A percentile compares a stretch with the other conserved stretches of the same genome.
These are phyloP conservation scores for Botrytis byssoidea DNA, from an alignment of 2,329 filamentous ascomycete genomes.

Conservation along the genomic window DNA sequence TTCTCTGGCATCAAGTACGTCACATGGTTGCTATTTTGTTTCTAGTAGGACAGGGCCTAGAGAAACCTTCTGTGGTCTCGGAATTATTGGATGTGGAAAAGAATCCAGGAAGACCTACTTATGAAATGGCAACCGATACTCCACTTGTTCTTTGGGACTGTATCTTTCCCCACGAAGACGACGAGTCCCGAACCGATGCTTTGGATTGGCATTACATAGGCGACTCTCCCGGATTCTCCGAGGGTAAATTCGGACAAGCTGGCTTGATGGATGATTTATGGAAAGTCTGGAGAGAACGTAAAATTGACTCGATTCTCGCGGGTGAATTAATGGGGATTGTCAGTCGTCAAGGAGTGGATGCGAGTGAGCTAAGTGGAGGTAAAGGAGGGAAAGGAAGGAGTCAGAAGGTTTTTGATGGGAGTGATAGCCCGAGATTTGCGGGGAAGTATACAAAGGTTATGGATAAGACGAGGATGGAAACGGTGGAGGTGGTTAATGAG, in stretches of 20 bases:
- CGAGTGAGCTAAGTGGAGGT: constrained; percentile 36
- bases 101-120: constrained; percentile 76
- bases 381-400: constrained; percentile 38
- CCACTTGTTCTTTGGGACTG: constrained; percentile 97
- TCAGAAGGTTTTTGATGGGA: constrained; percentile 54
- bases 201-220: constrained; percentile 79
- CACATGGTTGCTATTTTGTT: constrained; percentile 95
- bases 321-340: constrained; percentile 68
- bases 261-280: constrained; percentile 75
- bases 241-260: constrained; percentile 61
- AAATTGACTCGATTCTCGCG: constrained; percentile 87
- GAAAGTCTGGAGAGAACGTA: constrained; percentile 77
- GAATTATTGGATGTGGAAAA: constrained; percentile 70
- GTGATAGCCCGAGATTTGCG: constrained; percentile 48
- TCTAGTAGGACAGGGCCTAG: constrained; percentile 83
- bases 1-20: constrained; percentile 97
- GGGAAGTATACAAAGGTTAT: constrained; percentile 58
- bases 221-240: constrained; percentile 56
- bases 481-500: constrained; percentile 57
- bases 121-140: constrained; percentile 86
- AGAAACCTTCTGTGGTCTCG: constrained; percentile 69
- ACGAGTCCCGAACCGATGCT: constrained; percentile 51
- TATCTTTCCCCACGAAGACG: constrained; percentile 65
- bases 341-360: constrained; percentile 42
- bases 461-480: constrained; percentile 49